Conservation (phyloP, 768 basidiomycete genomes). For the Fibroporia radiculosa region DNA sequence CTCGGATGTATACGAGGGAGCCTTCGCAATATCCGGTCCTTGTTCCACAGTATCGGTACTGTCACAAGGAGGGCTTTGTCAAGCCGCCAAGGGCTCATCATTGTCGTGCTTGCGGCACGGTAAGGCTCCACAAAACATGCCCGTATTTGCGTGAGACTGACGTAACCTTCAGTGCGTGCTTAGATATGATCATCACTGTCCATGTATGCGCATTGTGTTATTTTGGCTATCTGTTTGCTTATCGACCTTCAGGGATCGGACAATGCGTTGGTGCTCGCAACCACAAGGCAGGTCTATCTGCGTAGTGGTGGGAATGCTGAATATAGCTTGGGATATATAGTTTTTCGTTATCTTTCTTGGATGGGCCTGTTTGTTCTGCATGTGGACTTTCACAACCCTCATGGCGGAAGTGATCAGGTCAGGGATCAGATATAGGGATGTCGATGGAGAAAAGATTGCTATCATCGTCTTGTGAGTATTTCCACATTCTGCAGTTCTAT, state of each 20-base stretch:
- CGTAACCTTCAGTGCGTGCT: constrained; percentile 53
- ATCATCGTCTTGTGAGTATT: constrained; percentile 66
- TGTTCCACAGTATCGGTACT: constrained; percentile 61
- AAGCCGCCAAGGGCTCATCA: constrained; percentile 78
- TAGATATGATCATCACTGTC: constrained; percentile 86
- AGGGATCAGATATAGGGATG: constrained; percentile 11
- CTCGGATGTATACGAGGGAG: constrained; percentile 19
- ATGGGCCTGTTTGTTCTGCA: constrained; percentile 50
- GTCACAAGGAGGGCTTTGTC: constrained; percentile 49
- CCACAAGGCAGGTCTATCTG: constrained; percentile 53
- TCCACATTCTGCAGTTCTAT: background rate
- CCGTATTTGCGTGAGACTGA: background rate
- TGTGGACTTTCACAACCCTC: constrained; percentile 58
- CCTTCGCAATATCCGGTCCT: constrained; percentile 41
- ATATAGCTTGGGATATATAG: constrained; percentile 30
- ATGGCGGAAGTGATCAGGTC: constrained; percentile 28
- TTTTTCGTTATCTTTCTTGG: constrained; percentile 81
- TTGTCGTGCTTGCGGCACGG: constrained; percentile 76
- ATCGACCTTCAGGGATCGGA: constrained; percentile 62
- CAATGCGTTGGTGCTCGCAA: constrained; percentile 92
- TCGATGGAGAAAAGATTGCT: constrained; percentile 66
- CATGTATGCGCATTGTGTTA: constrained; percentile 42
- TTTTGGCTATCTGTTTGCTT: constrained; percentile 5
- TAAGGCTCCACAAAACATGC: too few species aligned
- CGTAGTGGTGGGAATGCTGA: background rate